Evolutionary conservation across 2,329 filamentous ascomycete species (phyloP).

Genomic region (Orbilia ellipsospora): DNA sequence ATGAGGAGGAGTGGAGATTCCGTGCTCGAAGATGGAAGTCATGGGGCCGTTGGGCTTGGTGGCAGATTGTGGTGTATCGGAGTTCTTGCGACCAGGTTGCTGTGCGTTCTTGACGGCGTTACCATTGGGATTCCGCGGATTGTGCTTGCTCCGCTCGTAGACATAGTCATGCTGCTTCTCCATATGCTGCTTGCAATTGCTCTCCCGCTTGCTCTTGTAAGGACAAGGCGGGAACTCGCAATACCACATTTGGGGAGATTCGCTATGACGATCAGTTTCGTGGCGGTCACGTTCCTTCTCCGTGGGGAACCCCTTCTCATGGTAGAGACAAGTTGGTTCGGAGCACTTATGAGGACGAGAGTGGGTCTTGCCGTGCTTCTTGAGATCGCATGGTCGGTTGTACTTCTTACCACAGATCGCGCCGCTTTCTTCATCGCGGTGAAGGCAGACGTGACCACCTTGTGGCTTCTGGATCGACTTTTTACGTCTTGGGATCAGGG

Average conservation of each 20-base stretch:
- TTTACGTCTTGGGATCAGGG: constrained; percentile 68
- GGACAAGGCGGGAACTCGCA: constrained; percentile 86
- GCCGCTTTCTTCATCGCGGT: constrained; percentile 96
- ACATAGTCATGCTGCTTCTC: constrained; percentile 92
- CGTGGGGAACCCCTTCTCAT: constrained; percentile 90
- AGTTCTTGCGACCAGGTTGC: constrained; percentile 50
- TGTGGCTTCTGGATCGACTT: constrained; percentile 68
- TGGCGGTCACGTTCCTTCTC: constrained; percentile 98
- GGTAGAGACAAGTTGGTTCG: constrained; percentile 84
- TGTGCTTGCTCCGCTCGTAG: constrained; percentile 93
- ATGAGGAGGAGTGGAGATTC: constrained; percentile 54
- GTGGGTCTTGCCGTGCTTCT: constrained; percentile 98
- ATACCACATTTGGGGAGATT: constrained; percentile 80
- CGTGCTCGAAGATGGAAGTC: constrained; percentile 46
- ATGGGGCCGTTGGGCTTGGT: constrained; percentile 30
- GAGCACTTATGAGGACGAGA: constrained; percentile 95
- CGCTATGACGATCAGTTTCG: constrained; percentile 93
- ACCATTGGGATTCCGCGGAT: constrained; percentile 62
- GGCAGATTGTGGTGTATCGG: constrained; percentile 37
- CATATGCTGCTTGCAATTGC: constrained; percentile 99
- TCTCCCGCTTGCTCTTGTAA: constrained; percentile 94
- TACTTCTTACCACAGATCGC: constrained; percentile 87
- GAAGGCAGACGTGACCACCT: constrained; percentile 84
- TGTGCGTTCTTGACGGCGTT: constrained; percentile 22
- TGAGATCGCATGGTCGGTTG: constrained; percentile 95